Conservation (phyloP, 2,329 filamentous ascomycete genomes). For the Xylariaceae sp. region DNA sequence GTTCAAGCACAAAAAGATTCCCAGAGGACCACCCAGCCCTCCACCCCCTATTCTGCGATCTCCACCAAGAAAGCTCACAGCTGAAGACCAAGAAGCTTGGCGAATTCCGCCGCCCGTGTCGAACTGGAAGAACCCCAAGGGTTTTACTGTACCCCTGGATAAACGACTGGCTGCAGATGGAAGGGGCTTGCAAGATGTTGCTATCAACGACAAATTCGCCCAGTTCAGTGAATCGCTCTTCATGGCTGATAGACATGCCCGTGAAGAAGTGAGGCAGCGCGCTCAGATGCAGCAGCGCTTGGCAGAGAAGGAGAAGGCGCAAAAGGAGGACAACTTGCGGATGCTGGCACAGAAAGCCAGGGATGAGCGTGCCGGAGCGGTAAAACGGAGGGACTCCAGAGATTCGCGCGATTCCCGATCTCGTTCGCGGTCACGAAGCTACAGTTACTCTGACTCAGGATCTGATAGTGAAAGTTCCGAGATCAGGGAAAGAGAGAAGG, state of each 20-base stretch:
- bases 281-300: constrained; percentile 93
- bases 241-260: constrained; percentile 88
- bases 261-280: constrained; percentile 91
- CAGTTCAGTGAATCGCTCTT: constrained; percentile 93
- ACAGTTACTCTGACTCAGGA: constrained; percentile 49
- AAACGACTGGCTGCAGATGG: constrained; percentile 94
- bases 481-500: constrained; percentile 70
- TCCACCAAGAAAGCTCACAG: constrained; percentile 89
- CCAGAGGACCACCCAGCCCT: constrained; percentile 83
- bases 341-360: constrained; percentile 86
- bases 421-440: constrained; percentile 46
- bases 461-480: constrained; percentile 64
- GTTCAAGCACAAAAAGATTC: constrained; percentile 99
- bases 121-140: constrained; percentile 99
- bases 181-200: constrained; percentile 83
- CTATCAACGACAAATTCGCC: constrained; percentile 98
- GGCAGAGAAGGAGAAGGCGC: constrained; percentile 91
- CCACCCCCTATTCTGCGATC: constrained; percentile 94
- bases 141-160: constrained; percentile 92
- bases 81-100: constrained; percentile 96
- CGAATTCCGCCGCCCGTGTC: constrained; percentile 82
- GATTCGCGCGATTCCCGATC: constrained; percentile 36
- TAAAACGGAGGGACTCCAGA: constrained; percentile 43
- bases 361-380: constrained; percentile 65
- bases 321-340: constrained; percentile 90